Base-by-base conservation (phyloP, 2,329 filamentous ascomycete species). In the Lasiodiplodia sp. region DNA sequence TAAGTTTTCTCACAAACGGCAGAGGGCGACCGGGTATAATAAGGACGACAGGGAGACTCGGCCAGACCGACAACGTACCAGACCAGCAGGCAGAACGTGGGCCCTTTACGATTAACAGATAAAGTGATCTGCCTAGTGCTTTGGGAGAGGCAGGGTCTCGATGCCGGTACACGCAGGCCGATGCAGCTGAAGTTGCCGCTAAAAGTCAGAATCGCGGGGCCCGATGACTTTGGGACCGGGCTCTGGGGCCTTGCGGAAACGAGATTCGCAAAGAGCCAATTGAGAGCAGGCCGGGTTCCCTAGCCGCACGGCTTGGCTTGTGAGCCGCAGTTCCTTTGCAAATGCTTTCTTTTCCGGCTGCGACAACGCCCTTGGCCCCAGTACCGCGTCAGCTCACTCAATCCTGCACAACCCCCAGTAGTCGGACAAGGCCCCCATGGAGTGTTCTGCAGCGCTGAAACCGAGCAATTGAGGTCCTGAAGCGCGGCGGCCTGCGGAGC, bases 11-110 rank as follows among this genome's bases (percentile, higher is more conserved):
- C 23, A 38, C 51, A 25, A 16, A 16, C 47, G 51, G 51, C 18
- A 11, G 14, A 25, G 23, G 37, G 63, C 16, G 10, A n/a, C 44
- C 44, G 23, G 31, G 63, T 66, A 66, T 56, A 56, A 66, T 23
- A 49, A 56, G 25, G n/a, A 34, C 21, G 28, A 14, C 31, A 52
- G 47, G 21, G 21, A 53, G 28, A 2, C 28, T 23, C 60, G 31
- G 47, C 31, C 31, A 64, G 60, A 47, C 60, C 28, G n/a, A 14
- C n/a, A n/a, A 64, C 60, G 60, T 64, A 64, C 60, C 60, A 40
- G 6, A 16, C 12, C 40, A 21, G 57, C 21, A 4, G 18, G 31
- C 44, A 31, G 23, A 21, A 23, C 57, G n/a, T 16, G 25, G 56
- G 28, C 60, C 47, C 44, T 47, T n/a, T 64, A 47, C 31, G 31